phyloP scores from a whole-genome alignment of 176 grass and related monocot species.

The Carex cristatella region DNA sequence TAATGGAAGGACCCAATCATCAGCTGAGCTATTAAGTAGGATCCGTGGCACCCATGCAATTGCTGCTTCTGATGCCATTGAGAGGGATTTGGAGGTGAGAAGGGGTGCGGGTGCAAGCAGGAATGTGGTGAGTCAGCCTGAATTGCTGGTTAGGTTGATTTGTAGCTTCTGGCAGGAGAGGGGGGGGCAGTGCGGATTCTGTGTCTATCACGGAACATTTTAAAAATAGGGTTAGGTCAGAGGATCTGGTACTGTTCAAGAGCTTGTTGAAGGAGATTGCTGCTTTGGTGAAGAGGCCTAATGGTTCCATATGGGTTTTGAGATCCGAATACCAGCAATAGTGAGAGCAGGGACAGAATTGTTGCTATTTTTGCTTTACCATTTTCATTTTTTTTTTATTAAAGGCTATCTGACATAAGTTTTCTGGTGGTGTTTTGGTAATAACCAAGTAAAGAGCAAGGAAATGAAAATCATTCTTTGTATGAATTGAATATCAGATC shows the following conservation, averaged over 20 bases:
- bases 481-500: background rate
- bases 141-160: slow-evolving; percentile 61
- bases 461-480: background rate
- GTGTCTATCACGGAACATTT: slow-evolving; percentile 64
- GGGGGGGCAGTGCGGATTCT: slow-evolving; percentile 46
- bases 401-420: background rate
- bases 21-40: slow-evolving; percentile 64
- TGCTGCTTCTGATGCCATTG: slow-evolving; percentile 65
- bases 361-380: background rate
- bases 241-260: slow-evolving; percentile 76
- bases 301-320: slow-evolving; percentile 58
- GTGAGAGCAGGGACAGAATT: slow-evolving; percentile 3
- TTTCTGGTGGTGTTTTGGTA: background rate
- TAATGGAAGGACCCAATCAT: slow-evolving; percentile 59
- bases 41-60: slow-evolving; percentile 63
- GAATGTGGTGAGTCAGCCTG: slow-evolving; percentile 53
- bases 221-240: slow-evolving; percentile 52
- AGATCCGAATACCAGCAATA: slow-evolving; percentile 53
- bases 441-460: background rate
- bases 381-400: background rate
- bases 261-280: slow-evolving; percentile 84
- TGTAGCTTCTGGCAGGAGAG: slow-evolving; percentile 71
- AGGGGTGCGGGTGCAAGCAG: slow-evolving; percentile 16
- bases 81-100: slow-evolving; percentile 38
- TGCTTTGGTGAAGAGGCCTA: slow-evolving; percentile 39